phyloP scores from a whole-genome alignment of 768 basidiomycete species.

The Phylloporus rhodoxanthus region DNA sequence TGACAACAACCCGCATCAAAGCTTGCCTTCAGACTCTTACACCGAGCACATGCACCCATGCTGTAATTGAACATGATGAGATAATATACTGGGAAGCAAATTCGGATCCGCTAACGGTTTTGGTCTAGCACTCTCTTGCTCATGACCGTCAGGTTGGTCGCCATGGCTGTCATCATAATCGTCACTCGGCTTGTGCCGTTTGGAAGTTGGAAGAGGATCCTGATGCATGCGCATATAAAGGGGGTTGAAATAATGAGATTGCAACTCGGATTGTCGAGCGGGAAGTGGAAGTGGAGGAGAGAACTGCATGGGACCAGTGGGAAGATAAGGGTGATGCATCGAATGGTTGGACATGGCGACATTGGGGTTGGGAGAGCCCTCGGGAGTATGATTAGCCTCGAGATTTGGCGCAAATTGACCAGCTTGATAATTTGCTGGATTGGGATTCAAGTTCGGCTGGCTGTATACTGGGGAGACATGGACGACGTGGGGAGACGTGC shows the following conservation, averaged over 20 bases:
- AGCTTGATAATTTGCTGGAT: constrained; percentile 14
- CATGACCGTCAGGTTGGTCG: constrained; percentile 19
- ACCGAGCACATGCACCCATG: constrained; percentile 63
- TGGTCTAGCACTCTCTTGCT: constrained; percentile 16
- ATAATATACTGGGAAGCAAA: not conserved
- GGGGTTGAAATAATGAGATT: constrained; percentile 21
- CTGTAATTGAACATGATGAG: constrained; percentile 21
- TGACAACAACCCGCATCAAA: not conserved
- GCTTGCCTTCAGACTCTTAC: constrained; percentile 51
- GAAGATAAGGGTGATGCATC: constrained; percentile 13
- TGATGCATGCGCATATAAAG: not conserved
- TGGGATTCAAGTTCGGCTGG: constrained; percentile 7
- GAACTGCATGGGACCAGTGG: constrained; percentile 30
- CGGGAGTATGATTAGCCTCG: constrained; percentile 8
- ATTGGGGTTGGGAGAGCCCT: constrained; percentile 9
- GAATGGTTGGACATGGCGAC: not conserved
- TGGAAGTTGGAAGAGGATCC: constrained; percentile 6
- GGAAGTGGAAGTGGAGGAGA: constrained; percentile 25
- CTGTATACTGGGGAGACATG: constrained; percentile 12
- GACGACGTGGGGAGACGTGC: constrained; percentile 6
- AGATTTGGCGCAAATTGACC: constrained; percentile 4
- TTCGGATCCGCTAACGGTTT: constrained; percentile 17
- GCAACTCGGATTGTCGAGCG: constrained; percentile 25
- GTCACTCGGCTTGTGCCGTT: constrained; percentile 20
- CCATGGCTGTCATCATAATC: constrained; percentile 13